Conservation (phyloP, 208 protist genomes). For the Angomonas ambiguus region DNA sequence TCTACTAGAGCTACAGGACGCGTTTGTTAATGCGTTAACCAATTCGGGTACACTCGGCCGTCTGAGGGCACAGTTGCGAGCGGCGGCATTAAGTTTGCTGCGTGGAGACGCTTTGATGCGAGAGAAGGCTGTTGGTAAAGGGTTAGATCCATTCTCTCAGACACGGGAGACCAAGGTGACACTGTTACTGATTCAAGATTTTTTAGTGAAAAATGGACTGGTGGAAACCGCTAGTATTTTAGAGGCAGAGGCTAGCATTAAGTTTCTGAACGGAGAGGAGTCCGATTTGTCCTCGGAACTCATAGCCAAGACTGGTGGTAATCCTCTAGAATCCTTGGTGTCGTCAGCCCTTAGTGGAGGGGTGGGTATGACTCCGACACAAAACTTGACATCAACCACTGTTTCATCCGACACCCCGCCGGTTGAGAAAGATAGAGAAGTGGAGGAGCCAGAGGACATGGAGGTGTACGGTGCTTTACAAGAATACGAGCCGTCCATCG, state of each 20-base stretch:
- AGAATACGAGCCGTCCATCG: constrained; percentile 58
- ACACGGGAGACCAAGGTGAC: constrained; percentile 27
- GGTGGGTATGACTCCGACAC: not conserved
- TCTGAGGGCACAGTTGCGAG: constrained; percentile 71
- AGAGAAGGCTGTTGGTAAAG: constrained; percentile 30
- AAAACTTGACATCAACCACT: not conserved
- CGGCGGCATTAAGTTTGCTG: constrained; percentile 54
- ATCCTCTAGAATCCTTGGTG: not conserved
- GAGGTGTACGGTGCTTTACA: constrained; percentile 23
- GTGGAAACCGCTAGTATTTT: constrained; percentile 57
- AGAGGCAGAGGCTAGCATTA: constrained; percentile 41
- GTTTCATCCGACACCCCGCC: not conserved
- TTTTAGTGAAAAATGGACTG: constrained; percentile 49
- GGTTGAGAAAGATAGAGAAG: not conserved
- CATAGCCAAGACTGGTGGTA: not conserved
- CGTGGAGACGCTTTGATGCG: constrained; percentile 53
- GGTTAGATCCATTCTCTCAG: constrained; percentile 16
- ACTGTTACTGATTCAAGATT: constrained; percentile 72
- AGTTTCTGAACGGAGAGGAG: constrained; percentile 14
- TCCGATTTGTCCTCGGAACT: not conserved
- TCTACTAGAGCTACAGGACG: constrained; percentile 67
- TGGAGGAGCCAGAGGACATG: not conserved
- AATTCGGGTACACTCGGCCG: constrained; percentile 55
- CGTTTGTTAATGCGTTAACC: constrained; percentile 61
- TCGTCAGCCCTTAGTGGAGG: not conserved